These are phyloP conservation scores for Coffea canephora DNA, from an alignment of 257 asterid genomes.

Conservation along the genomic window DNA sequence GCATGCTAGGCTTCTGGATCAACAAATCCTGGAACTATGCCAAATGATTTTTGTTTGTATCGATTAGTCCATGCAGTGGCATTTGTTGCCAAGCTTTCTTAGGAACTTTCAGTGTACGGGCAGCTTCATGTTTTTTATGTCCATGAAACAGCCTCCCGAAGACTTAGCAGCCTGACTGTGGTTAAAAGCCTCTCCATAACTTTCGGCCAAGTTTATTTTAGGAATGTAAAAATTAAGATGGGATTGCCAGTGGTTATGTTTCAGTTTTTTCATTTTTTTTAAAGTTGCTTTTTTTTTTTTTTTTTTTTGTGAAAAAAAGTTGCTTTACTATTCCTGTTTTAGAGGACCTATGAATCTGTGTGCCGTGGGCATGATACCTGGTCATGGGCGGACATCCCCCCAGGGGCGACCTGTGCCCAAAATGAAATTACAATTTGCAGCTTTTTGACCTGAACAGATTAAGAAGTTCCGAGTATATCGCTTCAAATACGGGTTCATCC, in stretches of 20 bases:
- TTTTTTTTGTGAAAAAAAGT: no score
- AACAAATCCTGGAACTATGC: background rate
- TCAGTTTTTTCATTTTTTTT: no score
- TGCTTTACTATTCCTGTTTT: no score
- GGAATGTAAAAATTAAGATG: background rate
- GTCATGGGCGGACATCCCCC: no score
- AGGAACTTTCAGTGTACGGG: background rate
- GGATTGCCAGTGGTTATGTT: background rate
- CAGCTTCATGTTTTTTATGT: background rate
- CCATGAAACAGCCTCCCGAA: background rate
- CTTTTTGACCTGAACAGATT: no score
- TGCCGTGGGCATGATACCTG: background rate
- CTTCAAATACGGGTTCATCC: no score
- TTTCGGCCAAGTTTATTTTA: background rate
- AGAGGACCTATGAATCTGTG: background rate
- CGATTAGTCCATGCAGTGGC: background rate
- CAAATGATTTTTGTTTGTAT: background rate
- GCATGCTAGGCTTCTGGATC: background rate
- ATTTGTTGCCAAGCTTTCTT: background rate
- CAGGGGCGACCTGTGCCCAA: no score
- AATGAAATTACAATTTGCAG: no score
- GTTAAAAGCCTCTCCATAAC: background rate
- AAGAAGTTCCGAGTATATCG: no score
- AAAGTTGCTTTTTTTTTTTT: no score
- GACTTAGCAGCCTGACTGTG: background rate